Evolutionary conservation across 192 early-diverging fungal species (phyloP).

Genomic region (Linnemannia zychae): DNA sequence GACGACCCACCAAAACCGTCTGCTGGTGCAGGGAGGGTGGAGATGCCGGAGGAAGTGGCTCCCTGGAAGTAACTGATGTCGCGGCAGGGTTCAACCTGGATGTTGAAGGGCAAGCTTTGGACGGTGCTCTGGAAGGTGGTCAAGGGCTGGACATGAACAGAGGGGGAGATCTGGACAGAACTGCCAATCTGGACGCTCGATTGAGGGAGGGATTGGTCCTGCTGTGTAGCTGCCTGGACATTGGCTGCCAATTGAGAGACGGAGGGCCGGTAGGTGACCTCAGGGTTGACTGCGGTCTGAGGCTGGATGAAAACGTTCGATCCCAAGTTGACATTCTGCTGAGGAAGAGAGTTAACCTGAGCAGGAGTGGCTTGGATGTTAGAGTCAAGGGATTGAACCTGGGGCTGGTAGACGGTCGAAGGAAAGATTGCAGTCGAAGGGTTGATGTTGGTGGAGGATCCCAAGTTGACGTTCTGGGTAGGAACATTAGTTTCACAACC

Average conservation of each 20-base stretch:
- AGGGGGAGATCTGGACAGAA: constrained; percentile 25
- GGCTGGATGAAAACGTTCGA: constrained; percentile 47
- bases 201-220: constrained; percentile 50
- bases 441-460: constrained; percentile 21
- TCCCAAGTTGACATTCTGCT: constrained; percentile 42
- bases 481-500: constrained; percentile 29
- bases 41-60: neutral
- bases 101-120: constrained; percentile 41
- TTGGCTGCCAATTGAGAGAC: constrained; percentile 36
- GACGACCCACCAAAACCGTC: neutral
- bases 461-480: constrained; percentile 38
- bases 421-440: constrained; percentile 32
- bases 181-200: constrained; percentile 45
- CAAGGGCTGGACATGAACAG: constrained; percentile 35
- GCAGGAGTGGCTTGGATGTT: constrained; percentile 35
- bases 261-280: constrained; percentile 46
- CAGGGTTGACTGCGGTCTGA: constrained; percentile 29
- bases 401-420: constrained; percentile 39
- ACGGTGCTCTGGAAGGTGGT: constrained; percentile 54
- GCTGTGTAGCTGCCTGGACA: constrained; percentile 29
- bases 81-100: constrained; percentile 37
- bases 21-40: neutral
- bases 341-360: constrained; percentile 22
- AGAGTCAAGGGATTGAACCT: constrained; percentile 40
- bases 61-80: neutral